Evolutionary conservation across 805 yeast genomes (phyloP).

Genomic region (Yamadazyma laniorum): DNA sequence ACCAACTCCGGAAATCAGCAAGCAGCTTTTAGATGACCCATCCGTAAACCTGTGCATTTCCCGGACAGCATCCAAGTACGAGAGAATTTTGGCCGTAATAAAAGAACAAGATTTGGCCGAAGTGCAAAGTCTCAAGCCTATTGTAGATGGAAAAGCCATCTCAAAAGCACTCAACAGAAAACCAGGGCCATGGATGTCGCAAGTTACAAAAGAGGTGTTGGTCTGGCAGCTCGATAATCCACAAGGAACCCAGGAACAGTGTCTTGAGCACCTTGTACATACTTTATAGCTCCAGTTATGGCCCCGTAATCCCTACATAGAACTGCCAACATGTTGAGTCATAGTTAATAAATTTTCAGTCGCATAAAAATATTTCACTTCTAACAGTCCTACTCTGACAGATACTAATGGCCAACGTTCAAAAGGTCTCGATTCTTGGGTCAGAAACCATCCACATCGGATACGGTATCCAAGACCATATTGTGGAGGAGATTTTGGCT

Average conservation of each 20-base stretch:
- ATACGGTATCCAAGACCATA: conserved; percentile 70
- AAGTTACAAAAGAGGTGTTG: conserved; percentile 52
- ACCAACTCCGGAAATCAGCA: conserved; percentile 16
- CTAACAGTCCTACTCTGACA: background rate
- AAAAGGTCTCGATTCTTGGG: conserved; percentile 76
- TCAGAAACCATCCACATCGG: conserved; percentile 87
- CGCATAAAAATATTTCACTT: background rate
- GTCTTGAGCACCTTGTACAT: conserved; percentile 42
- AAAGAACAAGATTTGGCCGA: conserved; percentile 32
- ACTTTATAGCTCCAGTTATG: conserved; percentile 5
- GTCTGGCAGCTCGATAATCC: conserved; percentile 83
- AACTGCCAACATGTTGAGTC: background rate
- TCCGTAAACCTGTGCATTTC: conserved; percentile 7
- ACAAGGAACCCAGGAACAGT: conserved; percentile 47
- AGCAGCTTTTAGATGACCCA: conserved; percentile 4
- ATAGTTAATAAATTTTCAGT: background rate
- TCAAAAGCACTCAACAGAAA: conserved; percentile 49
- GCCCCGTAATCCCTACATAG: background rate
- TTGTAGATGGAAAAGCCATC: conserved; percentile 75
- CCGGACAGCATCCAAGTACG: conserved; percentile 24
- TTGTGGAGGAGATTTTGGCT: conserved; percentile 62
- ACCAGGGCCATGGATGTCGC: conserved; percentile 87
- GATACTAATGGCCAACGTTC: conserved; percentile 18
- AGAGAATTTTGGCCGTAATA: conserved; percentile 31
- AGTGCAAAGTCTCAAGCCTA: conserved; percentile 55